These are phyloP conservation scores for Kodamaea kakaduensis DNA, from an alignment of 805 yeast genomes.

Conservation along the genomic window DNA sequence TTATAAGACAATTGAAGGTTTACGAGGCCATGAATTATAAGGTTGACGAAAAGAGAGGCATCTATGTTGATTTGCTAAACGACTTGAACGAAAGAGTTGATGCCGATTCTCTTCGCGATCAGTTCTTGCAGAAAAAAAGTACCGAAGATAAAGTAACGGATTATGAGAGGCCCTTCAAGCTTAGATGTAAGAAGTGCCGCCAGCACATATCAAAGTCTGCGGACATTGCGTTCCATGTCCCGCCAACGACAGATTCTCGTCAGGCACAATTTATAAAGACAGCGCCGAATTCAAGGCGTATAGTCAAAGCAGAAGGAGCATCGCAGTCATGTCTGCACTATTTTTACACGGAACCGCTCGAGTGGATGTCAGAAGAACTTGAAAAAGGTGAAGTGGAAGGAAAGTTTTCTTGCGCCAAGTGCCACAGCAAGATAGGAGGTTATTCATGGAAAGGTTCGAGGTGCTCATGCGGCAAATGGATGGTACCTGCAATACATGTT, in stretches of 20 bases:
- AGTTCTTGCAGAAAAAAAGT: background rate
- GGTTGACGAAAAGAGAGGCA: conserved; percentile 19
- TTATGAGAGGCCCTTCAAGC: conserved; percentile 20
- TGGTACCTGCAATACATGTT: conserved; percentile 84
- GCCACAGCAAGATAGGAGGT: conserved; percentile 82
- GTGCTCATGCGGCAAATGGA: conserved; percentile 95
- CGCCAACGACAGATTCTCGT: conserved; percentile 60
- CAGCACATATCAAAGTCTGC: conserved; percentile 59
- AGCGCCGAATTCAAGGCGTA: conserved; percentile 58
- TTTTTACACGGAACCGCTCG: conserved; percentile 75
- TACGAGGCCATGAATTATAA: conserved; percentile 42
- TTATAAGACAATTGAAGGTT: conserved; percentile 64
- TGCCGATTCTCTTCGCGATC: conserved; percentile 31
- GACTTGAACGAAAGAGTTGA: conserved; percentile 28
- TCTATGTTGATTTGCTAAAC: conserved; percentile 26
- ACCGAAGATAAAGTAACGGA: conserved; percentile 10
- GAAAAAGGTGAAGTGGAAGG: conserved; percentile 80
- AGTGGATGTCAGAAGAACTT: conserved; percentile 87
- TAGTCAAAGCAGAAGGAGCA: conserved; percentile 55
- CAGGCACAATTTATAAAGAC: conserved; percentile 64
- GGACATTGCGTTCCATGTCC: conserved; percentile 60
- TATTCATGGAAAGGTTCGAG: conserved; percentile 93
- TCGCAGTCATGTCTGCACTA: conserved; percentile 71
- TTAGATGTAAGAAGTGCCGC: conserved; percentile 84
- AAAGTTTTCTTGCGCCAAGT: conserved; percentile 78